These are phyloP conservation scores for Talaromyces atroroseus DNA, from an alignment of 2,329 filamentous ascomycete species.

Conservation along the genomic window DNA sequence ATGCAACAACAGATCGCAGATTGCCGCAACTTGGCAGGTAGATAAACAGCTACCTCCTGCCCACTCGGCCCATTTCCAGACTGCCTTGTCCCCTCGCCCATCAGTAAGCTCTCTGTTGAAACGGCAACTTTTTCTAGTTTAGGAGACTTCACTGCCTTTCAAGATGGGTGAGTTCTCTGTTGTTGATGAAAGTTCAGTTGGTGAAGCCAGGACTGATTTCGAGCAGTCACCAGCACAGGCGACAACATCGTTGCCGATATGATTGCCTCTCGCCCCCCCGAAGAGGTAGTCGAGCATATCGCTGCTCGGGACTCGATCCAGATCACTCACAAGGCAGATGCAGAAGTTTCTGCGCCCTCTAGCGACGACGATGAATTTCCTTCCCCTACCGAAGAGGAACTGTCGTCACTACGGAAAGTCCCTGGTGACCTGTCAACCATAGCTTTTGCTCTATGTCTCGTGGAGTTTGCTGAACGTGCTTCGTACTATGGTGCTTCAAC, in stretches of 20 bases:
- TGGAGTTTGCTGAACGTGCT: slow-evolving; percentile 56
- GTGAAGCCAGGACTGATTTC: not conserved
- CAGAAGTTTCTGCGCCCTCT: not conserved
- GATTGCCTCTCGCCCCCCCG: slow-evolving; percentile 9
- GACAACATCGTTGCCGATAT: slow-evolving; percentile 11
- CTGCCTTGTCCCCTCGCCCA: not conserved
- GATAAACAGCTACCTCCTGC: not conserved
- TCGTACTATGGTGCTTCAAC: slow-evolving; percentile 53
- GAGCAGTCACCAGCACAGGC: slow-evolving; percentile 3
- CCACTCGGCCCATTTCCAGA: not conserved
- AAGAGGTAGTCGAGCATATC: slow-evolving; percentile 12
- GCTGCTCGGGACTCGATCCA: slow-evolving; percentile 7
- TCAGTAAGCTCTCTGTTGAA: not conserved
- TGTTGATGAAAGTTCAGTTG: not conserved
- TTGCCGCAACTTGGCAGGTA: not conserved
- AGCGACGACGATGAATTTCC: slow-evolving; percentile 23
- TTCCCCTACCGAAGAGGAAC: slow-evolving; percentile 46
- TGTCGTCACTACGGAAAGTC: slow-evolving; percentile 43
- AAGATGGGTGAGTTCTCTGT: slow-evolving; percentile 9
- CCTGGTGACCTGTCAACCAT: slow-evolving; percentile 53
- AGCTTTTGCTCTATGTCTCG: slow-evolving; percentile 52
- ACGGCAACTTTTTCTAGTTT: not conserved
- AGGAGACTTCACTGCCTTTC: not conserved
- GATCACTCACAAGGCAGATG: slow-evolving; percentile 1
- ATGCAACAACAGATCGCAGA: not conserved